phyloP scores from a whole-genome alignment of 1,139 yeast species.

The Geotrichum fermentans region DNA sequence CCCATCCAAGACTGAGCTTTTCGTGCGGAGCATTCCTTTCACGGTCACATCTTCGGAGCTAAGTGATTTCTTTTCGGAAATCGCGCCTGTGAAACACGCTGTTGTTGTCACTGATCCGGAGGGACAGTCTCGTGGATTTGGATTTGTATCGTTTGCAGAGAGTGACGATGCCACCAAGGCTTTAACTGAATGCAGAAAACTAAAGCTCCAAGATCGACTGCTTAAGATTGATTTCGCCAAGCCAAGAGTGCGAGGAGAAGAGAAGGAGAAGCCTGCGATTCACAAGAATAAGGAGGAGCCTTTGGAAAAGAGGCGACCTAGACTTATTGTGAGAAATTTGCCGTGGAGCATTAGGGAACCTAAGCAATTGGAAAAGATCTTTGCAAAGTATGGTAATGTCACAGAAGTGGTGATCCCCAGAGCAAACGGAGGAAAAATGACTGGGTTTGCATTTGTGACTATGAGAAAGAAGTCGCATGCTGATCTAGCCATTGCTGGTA shows the following conservation, averaged over 20 bases:
- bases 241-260: conserved; percentile 71
- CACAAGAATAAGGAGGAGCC: conserved; percentile 20
- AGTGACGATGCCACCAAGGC: conserved; percentile 85
- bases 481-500: conserved; percentile 69
- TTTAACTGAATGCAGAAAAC: conserved; percentile 58
- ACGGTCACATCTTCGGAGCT: conserved; percentile 78
- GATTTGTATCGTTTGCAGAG: conserved; percentile 83
- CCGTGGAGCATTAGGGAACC: conserved; percentile 95
- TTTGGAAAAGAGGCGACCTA: conserved; percentile 63
- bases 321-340: conserved; percentile 81
- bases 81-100: conserved; percentile 94
- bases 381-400: conserved; percentile 78
- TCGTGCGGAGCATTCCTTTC: conserved; percentile 77
- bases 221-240: conserved; percentile 84
- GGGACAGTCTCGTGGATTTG: conserved; percentile 76
- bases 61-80: conserved; percentile 78
- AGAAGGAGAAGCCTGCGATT: conserved; percentile 24
- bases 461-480: conserved; percentile 82
- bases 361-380: conserved; percentile 61
- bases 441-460: conserved; percentile 92
- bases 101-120: conserved; percentile 79
- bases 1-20: conserved; percentile 42
- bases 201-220: conserved; percentile 59
- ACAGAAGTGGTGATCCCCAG: conserved; percentile 87
- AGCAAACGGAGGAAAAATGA: conserved; percentile 81